Evolutionary conservation across 495 filamentous ascomycete genomes (phyloP).

Genomic region (Penicillium bovifimosum): DNA sequence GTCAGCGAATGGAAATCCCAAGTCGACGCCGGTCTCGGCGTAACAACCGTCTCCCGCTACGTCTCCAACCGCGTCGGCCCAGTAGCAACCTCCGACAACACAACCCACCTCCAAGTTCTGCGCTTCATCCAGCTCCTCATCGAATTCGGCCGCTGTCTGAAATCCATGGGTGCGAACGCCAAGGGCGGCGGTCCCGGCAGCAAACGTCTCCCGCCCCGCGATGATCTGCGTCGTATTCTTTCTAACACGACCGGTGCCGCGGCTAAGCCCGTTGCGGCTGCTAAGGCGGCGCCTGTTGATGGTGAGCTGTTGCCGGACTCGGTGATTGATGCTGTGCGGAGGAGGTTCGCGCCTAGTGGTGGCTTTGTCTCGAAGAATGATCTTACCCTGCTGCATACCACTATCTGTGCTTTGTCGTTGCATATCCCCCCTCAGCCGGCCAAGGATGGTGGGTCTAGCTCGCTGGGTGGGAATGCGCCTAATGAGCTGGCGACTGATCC

Average conservation of each 20-base stretch:
- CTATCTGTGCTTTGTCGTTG: conserved; percentile 61
- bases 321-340: conserved; percentile 61
- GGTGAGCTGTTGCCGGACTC: conserved; percentile 46
- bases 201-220: conserved; percentile 38
- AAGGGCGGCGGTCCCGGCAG: conserved; percentile 29
- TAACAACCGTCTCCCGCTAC: conserved; percentile 58
- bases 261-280: conserved; percentile 2
- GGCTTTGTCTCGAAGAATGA: conserved; percentile 57
- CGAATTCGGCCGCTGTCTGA: conserved; percentile 54
- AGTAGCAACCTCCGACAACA: conserved; percentile 52
- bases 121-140: conserved; percentile 56
- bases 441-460: conserved; percentile 40
- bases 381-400: conserved; percentile 58
- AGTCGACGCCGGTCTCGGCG: conserved; percentile 49
- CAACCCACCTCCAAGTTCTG: conserved; percentile 51
- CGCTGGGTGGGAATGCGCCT: conserved; percentile 50
- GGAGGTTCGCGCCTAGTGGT: conserved; percentile 59
- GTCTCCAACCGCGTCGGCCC: conserved; percentile 57
- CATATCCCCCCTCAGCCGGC: conserved; percentile 40
- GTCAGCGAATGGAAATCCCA: conserved; percentile 72
- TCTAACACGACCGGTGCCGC: conserved; percentile 28
- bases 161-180: conserved; percentile 20
- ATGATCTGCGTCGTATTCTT: conserved; percentile 38
- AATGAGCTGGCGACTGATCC: conserved; percentile 77
- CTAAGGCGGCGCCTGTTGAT: conserved; percentile 4